Evolutionary conservation across 1,139 yeast species (phyloP).

Genomic region (Candida sojae): DNA sequence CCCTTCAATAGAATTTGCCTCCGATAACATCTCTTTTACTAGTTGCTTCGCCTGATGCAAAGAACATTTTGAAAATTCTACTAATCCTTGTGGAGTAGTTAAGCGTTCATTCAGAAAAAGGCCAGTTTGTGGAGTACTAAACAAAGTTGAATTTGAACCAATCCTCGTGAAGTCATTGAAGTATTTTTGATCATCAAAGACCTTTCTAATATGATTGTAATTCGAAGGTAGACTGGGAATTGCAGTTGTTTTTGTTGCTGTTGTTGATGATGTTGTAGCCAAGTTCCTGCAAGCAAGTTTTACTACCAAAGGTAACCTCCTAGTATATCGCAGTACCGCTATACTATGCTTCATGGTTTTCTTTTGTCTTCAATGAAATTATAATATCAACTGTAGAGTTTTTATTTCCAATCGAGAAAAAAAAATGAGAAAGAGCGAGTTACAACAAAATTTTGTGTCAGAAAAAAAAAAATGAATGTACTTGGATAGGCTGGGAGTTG

Average conservation of each 20-base stretch:
- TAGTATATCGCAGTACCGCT: conserved; percentile 6
- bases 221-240: background rate
- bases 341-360: conserved; percentile 5
- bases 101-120: conserved; percentile 73
- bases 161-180: conserved; percentile 34
- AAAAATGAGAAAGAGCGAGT: background rate
- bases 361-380: background rate
- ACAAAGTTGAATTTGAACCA: conserved; percentile 8
- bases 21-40: conserved; percentile 55
- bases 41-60: conserved; percentile 62
- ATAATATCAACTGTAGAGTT: too few species aligned
- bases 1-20: conserved; percentile 46
- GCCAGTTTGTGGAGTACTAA: conserved; percentile 47
- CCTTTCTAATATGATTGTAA: conserved; percentile 24
- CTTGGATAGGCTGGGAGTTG: background rate
- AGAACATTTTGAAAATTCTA: conserved; percentile 66
- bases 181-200: conserved; percentile 50
- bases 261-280: background rate
- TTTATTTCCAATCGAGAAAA: too few species aligned
- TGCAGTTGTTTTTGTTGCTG: too few species aligned
- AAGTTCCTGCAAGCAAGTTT: background rate
- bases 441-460: background rate
- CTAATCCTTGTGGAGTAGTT: conserved; percentile 68
- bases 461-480: background rate
- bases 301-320: conserved; percentile 1